These are phyloP conservation scores for Fusarium secorum DNA, from an alignment of 2,329 filamentous ascomycete genomes.

Conservation along the genomic window DNA sequence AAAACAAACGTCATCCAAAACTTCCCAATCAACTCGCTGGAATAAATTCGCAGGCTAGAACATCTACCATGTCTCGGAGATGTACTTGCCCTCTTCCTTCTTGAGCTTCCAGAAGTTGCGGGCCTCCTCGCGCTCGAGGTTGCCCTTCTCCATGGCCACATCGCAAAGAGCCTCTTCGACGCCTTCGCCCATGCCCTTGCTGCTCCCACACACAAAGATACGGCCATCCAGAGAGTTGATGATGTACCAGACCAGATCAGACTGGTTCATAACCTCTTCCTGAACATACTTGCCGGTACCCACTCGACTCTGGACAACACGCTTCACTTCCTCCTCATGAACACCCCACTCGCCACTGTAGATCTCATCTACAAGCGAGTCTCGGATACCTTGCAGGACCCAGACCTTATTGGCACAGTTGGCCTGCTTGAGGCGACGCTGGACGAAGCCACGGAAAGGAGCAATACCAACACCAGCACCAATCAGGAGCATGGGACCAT, in stretches of 20 bases:
- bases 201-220: conserved; percentile 95
- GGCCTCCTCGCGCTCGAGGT: conserved; percentile 82
- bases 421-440: conserved; percentile 89
- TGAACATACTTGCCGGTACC: conserved; percentile 92
- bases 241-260: conserved; percentile 98
- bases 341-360: conserved; percentile 97
- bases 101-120: conserved; percentile 89
- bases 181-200: conserved; percentile 96
- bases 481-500: conserved; percentile 97
- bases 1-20: not conserved
- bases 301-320: conserved; percentile 77
- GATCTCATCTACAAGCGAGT: conserved; percentile 92
- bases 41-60: too few species aligned
- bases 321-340: conserved; percentile 86
- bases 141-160: conserved; percentile 92
- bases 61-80: conserved; percentile 77
- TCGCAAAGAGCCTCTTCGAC: conserved; percentile 88
- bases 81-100: conserved; percentile 93
- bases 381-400: conserved; percentile 94
- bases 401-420: conserved; percentile 98
- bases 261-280: conserved; percentile 89
- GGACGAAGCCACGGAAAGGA: conserved; percentile 96
- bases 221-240: conserved; percentile 96
- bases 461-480: conserved; percentile 96
- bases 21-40: not conserved